These are phyloP conservation scores for Botrytis cinerea DNA, from an alignment of 2,329 filamentous ascomycete species.

Conservation along the genomic window DNA sequence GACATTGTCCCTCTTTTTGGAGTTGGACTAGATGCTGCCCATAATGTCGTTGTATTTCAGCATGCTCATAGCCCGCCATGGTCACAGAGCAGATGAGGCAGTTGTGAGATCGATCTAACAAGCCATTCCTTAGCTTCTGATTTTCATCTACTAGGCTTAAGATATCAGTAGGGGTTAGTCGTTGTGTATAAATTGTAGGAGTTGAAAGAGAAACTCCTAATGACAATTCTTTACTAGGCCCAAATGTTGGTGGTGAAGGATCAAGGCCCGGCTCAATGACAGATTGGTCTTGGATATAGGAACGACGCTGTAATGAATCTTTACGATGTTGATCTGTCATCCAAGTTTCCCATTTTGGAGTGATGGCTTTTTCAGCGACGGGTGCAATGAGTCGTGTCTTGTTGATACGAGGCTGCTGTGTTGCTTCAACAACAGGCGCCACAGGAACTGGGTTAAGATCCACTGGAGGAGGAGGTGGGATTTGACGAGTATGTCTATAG, in stretches of 20 bases:
- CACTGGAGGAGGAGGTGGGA: background rate
- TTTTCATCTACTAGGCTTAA: slow-evolving; percentile 30
- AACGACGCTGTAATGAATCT: slow-evolving; percentile 31
- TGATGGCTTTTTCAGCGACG: slow-evolving; percentile 25
- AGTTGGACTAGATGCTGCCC: slow-evolving; percentile 31
- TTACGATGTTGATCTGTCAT: slow-evolving; percentile 30
- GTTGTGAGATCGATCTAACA: slow-evolving; percentile 30
- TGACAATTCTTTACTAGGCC: slow-evolving; percentile 27
- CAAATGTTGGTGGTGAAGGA: slow-evolving; percentile 31
- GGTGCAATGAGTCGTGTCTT: slow-evolving; percentile 28
- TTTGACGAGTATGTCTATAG: slow-evolving; percentile 14
- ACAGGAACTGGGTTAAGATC: background rate
- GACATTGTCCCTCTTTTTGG: slow-evolving; percentile 31
- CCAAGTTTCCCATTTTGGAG: slow-evolving; percentile 29
- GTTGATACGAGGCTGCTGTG: slow-evolving; percentile 27
- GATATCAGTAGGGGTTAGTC: slow-evolving; percentile 36
- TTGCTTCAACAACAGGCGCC: background rate
- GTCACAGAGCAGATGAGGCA: slow-evolving; percentile 32
- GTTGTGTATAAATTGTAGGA: slow-evolving; percentile 33
- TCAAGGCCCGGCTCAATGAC: slow-evolving; percentile 36
- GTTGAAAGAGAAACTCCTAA: slow-evolving; percentile 27
- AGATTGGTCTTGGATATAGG: slow-evolving; percentile 32
- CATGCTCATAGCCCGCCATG: slow-evolving; percentile 28
- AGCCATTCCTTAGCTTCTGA: slow-evolving; percentile 31
- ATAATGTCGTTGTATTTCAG: slow-evolving; percentile 30